Base-by-base conservation (phyloP, 2,329 filamentous ascomycete genomes). In the Diaporthe velutina region DNA sequence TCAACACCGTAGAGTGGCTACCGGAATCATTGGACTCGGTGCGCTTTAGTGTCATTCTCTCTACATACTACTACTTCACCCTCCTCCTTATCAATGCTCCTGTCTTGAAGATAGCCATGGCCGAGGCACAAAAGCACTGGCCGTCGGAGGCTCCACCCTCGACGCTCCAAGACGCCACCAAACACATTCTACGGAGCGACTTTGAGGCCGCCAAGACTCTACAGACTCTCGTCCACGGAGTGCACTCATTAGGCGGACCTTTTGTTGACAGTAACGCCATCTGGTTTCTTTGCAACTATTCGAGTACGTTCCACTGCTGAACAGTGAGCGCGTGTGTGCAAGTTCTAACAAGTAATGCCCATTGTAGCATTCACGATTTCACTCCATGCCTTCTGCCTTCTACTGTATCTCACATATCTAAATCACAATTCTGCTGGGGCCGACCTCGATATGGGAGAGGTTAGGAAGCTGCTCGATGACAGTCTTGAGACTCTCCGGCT, bases 251-350 rank as follows among this genome's bases (percentile, higher is more conserved):
- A 6, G 58, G 58, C 1, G 30, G 35, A 7, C 0, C 7, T 5
- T 61, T 61, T 28, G 28, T 61, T 19, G 2, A 35, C 7, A 17
- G 9, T 4, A 48, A 50, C 3, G 58, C 30, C 5, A 10, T 67
- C 8, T 67, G 61, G 61, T 67, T 67, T 1, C 13, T 67, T 25
- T 67, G 61, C 28, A 67, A 67, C 30, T 67, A 67, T 52, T 50
- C 45, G n/a, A 67, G 61, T 67, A 25, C 5, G 42, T 50, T 3
- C 22, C 12, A 50, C 12, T 2, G 30, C 19, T 50, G 6, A 15
- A 12, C 3, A 12, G 10, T 25, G 10, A 17, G 12, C 22, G 35
- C 22, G 12, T 10, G 22, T 2, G 25, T 17, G 4, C 30, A 15
- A 12, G 2, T 12, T 17, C 45, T 52, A 3, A 67, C 30, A 9